Base-by-base conservation (phyloP, 1,284 basidiomycete genomes). In the Ganoderma boninense region DNA sequence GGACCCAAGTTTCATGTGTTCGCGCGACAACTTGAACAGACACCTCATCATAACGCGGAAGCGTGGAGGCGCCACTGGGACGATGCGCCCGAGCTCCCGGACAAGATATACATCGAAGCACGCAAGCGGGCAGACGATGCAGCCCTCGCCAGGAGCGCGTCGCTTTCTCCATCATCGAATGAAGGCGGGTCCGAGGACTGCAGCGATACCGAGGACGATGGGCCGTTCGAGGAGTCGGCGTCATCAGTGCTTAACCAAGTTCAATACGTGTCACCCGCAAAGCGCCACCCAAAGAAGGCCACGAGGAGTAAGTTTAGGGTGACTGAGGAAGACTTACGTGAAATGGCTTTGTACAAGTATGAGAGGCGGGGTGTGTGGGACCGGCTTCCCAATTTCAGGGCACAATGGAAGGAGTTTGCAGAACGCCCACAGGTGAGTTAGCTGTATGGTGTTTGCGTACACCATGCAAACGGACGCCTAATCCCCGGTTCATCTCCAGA, bases 331-430 rank as follows among this genome's bases (percentile, higher is more conserved):
- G 64, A 65, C 60, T 16, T 69, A 0, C 62, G 52, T 11, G 68
- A 59, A 14, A 65, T 71, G 68, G 71, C 71, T 2, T 20, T 8
- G 38, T 65, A 65, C 64, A 65, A 56, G 64, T 43, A 42, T 3
- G 52, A 42, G 26, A 23, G 52, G 35, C 52, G 32, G 20, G 20
- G 57, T 20, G 64, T 26, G 18, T 64, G 63, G 63, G 63, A 26
- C 13, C 32, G 54, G 40, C 5, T 13, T n/a, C 18, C n/a, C 8
- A 35, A 29, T 4, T 2, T 11, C 1, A 64, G 4, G 6, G 63
- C 46, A 35, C 46, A 46, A 13, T 64, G 63, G 63, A 32, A 52
- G 10, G 63, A 64, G 38, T 60, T 60, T 13, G 35, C 57, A 20
- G 8, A 60, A 23, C 38, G 57, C 23, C 57, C 57, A 40, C 16